A percentile compares a stretch with the other conserved stretches of the same genome.
phyloP scores from a whole-genome alignment of 78 protist species.

The Planoprotostelium fungivorum region DNA sequence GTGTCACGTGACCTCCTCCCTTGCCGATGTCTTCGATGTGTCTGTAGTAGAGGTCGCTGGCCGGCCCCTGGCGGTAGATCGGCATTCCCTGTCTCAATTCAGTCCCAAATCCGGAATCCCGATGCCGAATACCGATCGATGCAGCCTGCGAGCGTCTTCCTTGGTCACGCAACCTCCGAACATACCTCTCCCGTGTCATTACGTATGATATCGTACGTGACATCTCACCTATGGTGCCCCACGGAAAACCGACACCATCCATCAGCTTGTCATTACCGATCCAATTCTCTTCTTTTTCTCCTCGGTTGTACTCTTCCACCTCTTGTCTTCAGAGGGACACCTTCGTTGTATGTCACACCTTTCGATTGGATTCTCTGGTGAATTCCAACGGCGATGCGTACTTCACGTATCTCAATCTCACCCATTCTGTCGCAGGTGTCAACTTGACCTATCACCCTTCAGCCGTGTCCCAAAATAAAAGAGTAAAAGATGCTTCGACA shows the following conservation, averaged over 20 bases:
- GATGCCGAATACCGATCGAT: neutral
- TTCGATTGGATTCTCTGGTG: neutral
- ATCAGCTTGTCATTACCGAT: neutral
- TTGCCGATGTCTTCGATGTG: neutral
- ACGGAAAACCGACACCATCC: neutral
- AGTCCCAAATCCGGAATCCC: neutral
- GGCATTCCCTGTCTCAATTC: neutral
- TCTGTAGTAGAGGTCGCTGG: neutral
- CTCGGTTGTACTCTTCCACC: neutral
- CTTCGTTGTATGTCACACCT: neutral
- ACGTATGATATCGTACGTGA: too few relatives aligned
- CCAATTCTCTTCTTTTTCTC: neutral
- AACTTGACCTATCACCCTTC: neutral
- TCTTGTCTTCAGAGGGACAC: neutral
- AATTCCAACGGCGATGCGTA: neutral
- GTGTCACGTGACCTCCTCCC: neutral
- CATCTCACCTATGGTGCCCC: neutral
- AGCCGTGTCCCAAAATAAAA: too few relatives aligned
- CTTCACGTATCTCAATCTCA: neutral
- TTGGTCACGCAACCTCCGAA: neutral
- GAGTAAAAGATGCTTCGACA: too few relatives aligned
- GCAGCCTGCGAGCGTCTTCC: neutral
- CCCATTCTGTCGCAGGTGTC: neutral
- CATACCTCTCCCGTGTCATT: too few relatives aligned
- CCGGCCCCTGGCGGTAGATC: neutral